Evolutionary conservation across 2,329 filamentous ascomycete species (phyloP).

Genomic region (Fusarium dlaminii): DNA sequence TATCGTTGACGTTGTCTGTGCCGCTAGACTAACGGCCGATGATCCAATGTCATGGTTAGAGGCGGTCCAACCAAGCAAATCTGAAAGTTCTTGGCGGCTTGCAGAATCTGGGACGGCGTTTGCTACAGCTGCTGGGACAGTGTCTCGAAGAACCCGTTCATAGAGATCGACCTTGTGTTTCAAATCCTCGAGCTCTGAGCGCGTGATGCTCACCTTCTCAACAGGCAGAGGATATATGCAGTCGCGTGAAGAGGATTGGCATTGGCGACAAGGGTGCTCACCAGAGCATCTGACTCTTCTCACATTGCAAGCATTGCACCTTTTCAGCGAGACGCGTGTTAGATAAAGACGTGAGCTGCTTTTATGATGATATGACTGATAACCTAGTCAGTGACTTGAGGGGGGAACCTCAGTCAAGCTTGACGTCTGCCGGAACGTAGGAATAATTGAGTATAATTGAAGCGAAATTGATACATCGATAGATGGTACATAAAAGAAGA

Average conservation of each 20-base stretch:
- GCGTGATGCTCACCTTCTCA: conserved; percentile 56
- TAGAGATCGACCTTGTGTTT: conserved; percentile 51
- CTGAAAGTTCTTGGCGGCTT: conserved; percentile 48
- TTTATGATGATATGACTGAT: background rate
- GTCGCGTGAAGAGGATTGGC: conserved; percentile 53
- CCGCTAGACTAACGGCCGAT: conserved; percentile 4
- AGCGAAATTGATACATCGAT: background rate
- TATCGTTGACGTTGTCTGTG: conserved; percentile 11
- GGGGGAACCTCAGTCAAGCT: background rate
- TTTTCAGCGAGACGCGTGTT: conserved; percentile 36
- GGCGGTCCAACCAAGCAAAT: conserved; percentile 36
- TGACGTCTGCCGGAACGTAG: background rate
- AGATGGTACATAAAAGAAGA: background rate
- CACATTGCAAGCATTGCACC: conserved; percentile 64
- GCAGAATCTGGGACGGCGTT: conserved; percentile 42
- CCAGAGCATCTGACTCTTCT: conserved; percentile 63
- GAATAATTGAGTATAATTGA: background rate
- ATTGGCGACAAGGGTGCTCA: conserved; percentile 58
- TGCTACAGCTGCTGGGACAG: conserved; percentile 42
- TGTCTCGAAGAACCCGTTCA: conserved; percentile 51
- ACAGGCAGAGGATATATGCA: conserved; percentile 58
- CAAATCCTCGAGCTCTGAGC: conserved; percentile 54
- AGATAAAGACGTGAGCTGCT: conserved; percentile 15
- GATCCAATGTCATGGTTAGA: conserved; percentile 19
- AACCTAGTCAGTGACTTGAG: background rate